Conservation (phyloP, 768 basidiomycete species). For the Lactifluus echinatus region DNA sequence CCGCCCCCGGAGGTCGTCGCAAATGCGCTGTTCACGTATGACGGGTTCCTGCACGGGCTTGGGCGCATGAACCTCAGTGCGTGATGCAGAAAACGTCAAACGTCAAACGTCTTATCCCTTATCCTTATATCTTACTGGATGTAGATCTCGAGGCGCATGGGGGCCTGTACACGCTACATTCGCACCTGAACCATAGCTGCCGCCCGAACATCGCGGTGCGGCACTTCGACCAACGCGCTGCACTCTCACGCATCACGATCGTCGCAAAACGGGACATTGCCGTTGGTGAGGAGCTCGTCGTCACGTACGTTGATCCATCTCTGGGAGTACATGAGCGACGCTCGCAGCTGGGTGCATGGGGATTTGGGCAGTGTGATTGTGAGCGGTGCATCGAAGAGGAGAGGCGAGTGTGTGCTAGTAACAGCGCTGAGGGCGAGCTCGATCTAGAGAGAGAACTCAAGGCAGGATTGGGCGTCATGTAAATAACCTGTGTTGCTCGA, state of each 20-base stretch:
- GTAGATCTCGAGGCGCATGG: conserved; percentile 79
- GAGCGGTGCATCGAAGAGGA: conserved; percentile 57
- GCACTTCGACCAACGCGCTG: conserved; percentile 59
- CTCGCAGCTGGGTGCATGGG: conserved; percentile 57
- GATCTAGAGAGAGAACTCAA: conserved; percentile 54
- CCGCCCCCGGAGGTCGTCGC: conserved; percentile 40
- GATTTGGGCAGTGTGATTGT: conserved; percentile 65
- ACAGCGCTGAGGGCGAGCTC: conserved; percentile 26
- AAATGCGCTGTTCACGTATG: conserved; percentile 61
- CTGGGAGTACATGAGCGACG: conserved; percentile 38
- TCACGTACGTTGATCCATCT: conserved; percentile 75
- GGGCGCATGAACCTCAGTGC: conserved; percentile 76
- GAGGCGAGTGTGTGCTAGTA: not conserved
- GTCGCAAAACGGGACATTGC: conserved; percentile 58
- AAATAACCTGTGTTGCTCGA: no score
- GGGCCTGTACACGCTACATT: conserved; percentile 77
- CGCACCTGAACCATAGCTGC: conserved; percentile 84
- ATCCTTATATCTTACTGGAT: no score
- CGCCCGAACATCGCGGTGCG: conserved; percentile 70
- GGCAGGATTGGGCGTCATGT: conserved; percentile 48
- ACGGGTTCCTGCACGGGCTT: conserved; percentile 61
- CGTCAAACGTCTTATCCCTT: no score
- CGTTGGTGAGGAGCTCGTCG: conserved; percentile 63
- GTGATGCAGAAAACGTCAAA: no score
- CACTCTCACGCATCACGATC: conserved; percentile 67